Evolutionary conservation across 2,329 filamentous ascomycete species (phyloP).

Genomic region (Aspergillus texensis): DNA sequence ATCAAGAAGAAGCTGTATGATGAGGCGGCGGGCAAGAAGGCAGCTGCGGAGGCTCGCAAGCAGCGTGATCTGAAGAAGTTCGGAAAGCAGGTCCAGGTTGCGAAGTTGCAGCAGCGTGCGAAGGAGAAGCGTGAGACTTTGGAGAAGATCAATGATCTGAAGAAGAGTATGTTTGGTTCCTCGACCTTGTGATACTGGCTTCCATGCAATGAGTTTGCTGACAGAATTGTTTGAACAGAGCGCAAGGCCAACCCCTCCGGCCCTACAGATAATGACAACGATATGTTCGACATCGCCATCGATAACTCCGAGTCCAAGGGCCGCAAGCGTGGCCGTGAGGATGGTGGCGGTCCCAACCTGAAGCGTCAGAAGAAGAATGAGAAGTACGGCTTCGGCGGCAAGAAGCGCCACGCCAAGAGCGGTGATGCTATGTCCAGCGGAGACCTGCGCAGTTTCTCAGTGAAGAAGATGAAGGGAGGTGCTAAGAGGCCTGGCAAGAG

Average conservation of each 20-base stretch:
- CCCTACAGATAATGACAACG: conserved; percentile 69
- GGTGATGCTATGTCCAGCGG: conserved; percentile 81
- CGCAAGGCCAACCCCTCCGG: conserved; percentile 69
- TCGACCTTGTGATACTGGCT: not conserved
- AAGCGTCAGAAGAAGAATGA: conserved; percentile 94
- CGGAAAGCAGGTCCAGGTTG: conserved; percentile 95
- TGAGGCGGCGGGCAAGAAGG: conserved; percentile 89
- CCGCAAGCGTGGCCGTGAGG: conserved; percentile 45
- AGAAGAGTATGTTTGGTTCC: conserved; percentile 74
- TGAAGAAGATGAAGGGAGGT: conserved; percentile 76
- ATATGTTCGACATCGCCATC: conserved; percentile 88
- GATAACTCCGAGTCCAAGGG: conserved; percentile 65
- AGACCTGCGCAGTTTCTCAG: conserved; percentile 79
- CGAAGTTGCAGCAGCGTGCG: conserved; percentile 89
- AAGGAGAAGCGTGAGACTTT: conserved; percentile 91
- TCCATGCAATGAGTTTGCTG: conserved; percentile 24
- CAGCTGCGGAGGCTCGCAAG: conserved; percentile 84
- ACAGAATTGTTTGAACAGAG: conserved; percentile 59
- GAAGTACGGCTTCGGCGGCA: conserved; percentile 94
- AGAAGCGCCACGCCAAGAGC: conserved; percentile 90
- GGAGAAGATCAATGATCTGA: conserved; percentile 92
- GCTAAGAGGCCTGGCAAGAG: conserved; percentile 56
- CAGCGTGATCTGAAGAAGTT: conserved; percentile 98
- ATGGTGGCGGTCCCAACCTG: conserved; percentile 44
- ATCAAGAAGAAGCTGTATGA: conserved; percentile 92